phyloP scores from a whole-genome alignment of 148 eudicot genomes.

The Rhododendron henanense region DNA sequence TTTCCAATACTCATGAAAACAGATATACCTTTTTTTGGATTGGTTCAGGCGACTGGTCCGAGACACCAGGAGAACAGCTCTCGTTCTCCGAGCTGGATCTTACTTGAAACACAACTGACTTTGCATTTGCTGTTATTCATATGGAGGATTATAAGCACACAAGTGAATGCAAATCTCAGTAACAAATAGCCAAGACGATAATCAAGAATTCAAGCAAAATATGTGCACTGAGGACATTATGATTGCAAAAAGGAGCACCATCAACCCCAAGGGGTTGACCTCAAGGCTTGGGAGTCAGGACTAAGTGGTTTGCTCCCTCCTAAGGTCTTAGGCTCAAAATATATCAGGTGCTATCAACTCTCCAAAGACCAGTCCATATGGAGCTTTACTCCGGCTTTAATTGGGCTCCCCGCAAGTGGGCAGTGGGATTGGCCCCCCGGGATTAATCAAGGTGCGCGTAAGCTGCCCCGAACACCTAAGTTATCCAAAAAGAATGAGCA shows the following conservation, averaged over 20 bases:
- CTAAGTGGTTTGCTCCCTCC: too few species aligned
- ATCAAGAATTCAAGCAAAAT: not conserved
- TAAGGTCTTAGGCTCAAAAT: too few species aligned
- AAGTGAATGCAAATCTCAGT: not conserved
- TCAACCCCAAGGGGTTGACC: not conserved
- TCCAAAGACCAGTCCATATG: too few species aligned
- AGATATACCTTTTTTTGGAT: slow-evolving; percentile 33
- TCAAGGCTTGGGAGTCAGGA: too few species aligned
- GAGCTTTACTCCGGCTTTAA: too few species aligned
- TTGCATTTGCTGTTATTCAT: slow-evolving; percentile 34
- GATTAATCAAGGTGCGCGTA: too few species aligned
- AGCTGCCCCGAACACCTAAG: too few species aligned
- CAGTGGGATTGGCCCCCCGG: too few species aligned
- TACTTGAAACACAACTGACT: slow-evolving; percentile 29
- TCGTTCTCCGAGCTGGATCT: slow-evolving; percentile 47
- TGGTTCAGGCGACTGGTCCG: slow-evolving; percentile 27
- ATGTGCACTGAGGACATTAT: not conserved
- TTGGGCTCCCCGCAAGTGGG: too few species aligned
- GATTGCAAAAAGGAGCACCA: not conserved
- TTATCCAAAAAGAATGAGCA: too few species aligned
- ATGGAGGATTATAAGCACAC: not conserved
- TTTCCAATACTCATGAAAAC: not conserved
- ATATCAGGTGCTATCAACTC: too few species aligned
- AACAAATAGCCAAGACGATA: not conserved
- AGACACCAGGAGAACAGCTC: slow-evolving; percentile 18